Evolutionary conservation across 176 grass and related monocot species (phyloP), one percentile per base, ranked within the genome.

Genomic region (Triticum urartu): DNA sequence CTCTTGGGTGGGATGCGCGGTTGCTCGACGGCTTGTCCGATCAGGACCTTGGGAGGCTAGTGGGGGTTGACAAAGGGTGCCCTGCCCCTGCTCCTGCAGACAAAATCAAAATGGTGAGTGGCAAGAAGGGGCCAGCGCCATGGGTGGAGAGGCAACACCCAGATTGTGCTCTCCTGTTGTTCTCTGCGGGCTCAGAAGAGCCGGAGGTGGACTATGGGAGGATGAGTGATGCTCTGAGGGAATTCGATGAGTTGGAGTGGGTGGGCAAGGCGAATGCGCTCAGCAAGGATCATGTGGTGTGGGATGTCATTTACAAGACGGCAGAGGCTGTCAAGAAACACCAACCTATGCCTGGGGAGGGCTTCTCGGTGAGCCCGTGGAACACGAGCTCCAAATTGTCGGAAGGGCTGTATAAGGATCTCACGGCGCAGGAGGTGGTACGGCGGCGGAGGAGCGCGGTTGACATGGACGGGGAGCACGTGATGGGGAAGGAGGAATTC

Each of bases 271-370:
- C 88, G 3, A 95, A 95, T 64, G 62, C 54, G 11, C 93, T 98
- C 22, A 95, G 91, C 36, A 94, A 95, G 83, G 91, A 98, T 60
- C 95, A 98, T 85, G 88, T 98, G 33, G 92, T 91, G 78, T 98
- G 95, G 95, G 81, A 95, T 78, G 81, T 95, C n/a, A 94, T 98
- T 68, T 98, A 94, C 88, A 82, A 58, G 52, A 95, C 93, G 0
- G 93, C 93, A 0, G 88, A 95, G 78, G 89, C 92, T 15, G 82
- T 95, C 73, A 98, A 95, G 91, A 98, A 98, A 72, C 88, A 86
- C 0, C 48, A 52, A 6, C 87, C 87, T 14, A 77, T 52, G 1
- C 83, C 79, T 17, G 78, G 35, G 18, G 88, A 90, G 34, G 28
- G 14, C 22, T 93, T 98, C 77, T 81, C 35, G 1, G 79, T 93